A percentile compares a stretch with the other conserved stretches of the same genome.
Conservation (phyloP, 1,284 basidiomycete genomes). For the Agaricales sp. region DNA sequence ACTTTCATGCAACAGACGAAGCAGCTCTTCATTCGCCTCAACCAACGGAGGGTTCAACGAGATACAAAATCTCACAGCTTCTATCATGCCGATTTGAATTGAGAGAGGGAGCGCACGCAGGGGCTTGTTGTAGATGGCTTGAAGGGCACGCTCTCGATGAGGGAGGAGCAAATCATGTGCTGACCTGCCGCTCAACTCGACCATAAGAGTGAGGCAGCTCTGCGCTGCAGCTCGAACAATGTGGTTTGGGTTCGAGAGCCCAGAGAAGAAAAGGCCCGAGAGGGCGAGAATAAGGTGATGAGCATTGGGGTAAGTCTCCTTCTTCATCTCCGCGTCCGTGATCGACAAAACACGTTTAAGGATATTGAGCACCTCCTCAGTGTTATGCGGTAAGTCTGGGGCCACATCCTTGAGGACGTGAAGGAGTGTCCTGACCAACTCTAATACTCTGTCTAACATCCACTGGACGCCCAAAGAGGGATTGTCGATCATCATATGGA, state of each 20-base stretch:
- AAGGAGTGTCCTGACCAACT: slow-evolving; percentile 85
- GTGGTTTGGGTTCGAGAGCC: slow-evolving; percentile 82
- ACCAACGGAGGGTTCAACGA: slow-evolving; percentile 78
- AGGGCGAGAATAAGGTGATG: slow-evolving; percentile 53
- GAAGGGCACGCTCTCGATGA: slow-evolving; percentile 82
- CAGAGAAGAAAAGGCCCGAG: slow-evolving; percentile 81
- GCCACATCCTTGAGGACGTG: slow-evolving; percentile 97
- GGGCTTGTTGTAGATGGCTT: slow-evolving; percentile 92
- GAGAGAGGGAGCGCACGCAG: slow-evolving; percentile 93
- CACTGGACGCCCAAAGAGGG: slow-evolving; percentile 71
- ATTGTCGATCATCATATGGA: slow-evolving; percentile 68
- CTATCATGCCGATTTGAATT: slow-evolving; percentile 98
- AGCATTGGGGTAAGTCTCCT: slow-evolving; percentile 11
- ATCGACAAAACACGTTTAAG: slow-evolving; percentile 71
- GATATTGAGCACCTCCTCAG: slow-evolving; percentile 73
- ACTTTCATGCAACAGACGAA: slow-evolving; percentile 89
- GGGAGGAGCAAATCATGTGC: slow-evolving; percentile 76
- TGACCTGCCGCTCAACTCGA: slow-evolving; percentile 64
- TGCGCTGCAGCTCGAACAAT: slow-evolving; percentile 84
- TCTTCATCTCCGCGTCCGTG: slow-evolving; percentile 44
- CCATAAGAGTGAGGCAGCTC: slow-evolving; percentile 73
- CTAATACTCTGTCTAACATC: slow-evolving; percentile 84
- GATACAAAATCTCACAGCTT: slow-evolving; percentile 91
- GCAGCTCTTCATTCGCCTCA: slow-evolving; percentile 86
- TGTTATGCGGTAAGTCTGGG: slow-evolving; percentile 77